Conservation (phyloP, 345 rosid genomes). For the Pelargonium nanum region DNA sequence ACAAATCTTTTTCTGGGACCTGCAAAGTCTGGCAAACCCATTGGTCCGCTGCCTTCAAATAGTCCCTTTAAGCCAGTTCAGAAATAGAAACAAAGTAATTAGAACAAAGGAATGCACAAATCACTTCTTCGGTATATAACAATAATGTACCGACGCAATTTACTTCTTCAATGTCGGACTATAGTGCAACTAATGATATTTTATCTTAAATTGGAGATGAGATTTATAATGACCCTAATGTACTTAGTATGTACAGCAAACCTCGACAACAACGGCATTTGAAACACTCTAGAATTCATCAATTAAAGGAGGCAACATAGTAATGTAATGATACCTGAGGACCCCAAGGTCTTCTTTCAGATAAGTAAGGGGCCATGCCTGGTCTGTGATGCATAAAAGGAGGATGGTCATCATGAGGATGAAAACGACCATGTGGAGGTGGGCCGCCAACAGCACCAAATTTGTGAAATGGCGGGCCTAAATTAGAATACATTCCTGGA, state of each 20-base stretch:
- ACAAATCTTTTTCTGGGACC: slow-evolving; percentile 41
- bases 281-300: not conserved
- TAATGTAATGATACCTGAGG: slow-evolving; percentile 39
- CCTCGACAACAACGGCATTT: no score
- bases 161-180: not conserved
- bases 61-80: slow-evolving; percentile 33
- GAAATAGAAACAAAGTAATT: not conserved
- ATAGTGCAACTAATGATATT: not conserved
- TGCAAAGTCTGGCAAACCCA: slow-evolving; percentile 40
- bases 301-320: no score
- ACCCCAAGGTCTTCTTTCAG: slow-evolving; percentile 60
- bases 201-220: not conserved
- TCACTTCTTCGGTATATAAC: not conserved
- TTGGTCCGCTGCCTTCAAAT: slow-evolving; percentile 28
- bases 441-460: slow-evolving; percentile 49
- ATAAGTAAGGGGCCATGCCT: slow-evolving; percentile 37
- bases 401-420: slow-evolving; percentile 40
- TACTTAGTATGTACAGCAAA: no score
- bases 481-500: slow-evolving; percentile 28
- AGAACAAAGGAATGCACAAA: not conserved
- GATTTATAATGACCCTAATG: no score
- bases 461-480: slow-evolving; percentile 40
- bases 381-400: slow-evolving; percentile 41
- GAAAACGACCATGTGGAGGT: slow-evolving; percentile 41
- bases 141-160: not conserved